phyloP scores from a whole-genome alignment of 352 stramenopile species.

The Phytophthora ramorum region DNA sequence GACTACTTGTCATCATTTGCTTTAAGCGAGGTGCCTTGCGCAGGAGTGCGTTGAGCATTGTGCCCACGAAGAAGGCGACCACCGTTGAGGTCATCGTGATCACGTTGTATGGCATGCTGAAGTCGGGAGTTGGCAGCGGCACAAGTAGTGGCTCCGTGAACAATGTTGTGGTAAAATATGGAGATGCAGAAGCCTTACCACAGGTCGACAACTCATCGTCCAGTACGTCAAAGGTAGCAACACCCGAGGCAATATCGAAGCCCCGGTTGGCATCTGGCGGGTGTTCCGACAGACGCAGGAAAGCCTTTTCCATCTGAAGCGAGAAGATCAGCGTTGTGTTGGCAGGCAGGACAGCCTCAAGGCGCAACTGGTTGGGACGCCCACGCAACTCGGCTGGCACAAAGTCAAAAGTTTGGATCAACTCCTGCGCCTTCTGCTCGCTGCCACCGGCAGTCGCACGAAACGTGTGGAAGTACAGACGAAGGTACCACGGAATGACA shows the following conservation, averaged over 20 bases:
- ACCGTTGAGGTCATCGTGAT: conserved; percentile 92
- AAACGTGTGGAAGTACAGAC: conserved; percentile 83
- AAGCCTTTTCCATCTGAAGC: conserved; percentile 83
- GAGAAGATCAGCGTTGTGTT: conserved; percentile 68
- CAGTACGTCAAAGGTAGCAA: conserved; percentile 52
- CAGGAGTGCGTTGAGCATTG: conserved; percentile 83
- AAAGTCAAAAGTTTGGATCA: conserved; percentile 52
- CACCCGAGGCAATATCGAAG: conserved; percentile 79
- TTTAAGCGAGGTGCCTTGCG: conserved; percentile 75
- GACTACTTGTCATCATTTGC: conserved; percentile 56
- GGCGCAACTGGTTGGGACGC: conserved; percentile 61
- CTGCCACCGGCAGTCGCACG: conserved; percentile 16
- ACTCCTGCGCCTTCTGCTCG: conserved; percentile 17
- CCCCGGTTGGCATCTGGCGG: conserved; percentile 87
- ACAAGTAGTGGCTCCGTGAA: conserved; percentile 88
- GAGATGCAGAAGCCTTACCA: conserved; percentile 7
- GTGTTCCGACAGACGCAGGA: conserved; percentile 83
- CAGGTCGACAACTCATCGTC: conserved; percentile 7
- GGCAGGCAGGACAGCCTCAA: conserved; percentile 61
- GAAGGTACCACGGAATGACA: conserved; percentile 83
- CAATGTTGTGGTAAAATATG: conserved; percentile 44
- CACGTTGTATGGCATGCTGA: conserved; percentile 93
- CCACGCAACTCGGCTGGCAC: conserved; percentile 63
- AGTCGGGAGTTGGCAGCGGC: conserved; percentile 84
- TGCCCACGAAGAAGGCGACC: conserved; percentile 87